phyloP scores from a whole-genome alignment of 768 basidiomycete genomes.

The Gloeophyllum trabeum region DNA sequence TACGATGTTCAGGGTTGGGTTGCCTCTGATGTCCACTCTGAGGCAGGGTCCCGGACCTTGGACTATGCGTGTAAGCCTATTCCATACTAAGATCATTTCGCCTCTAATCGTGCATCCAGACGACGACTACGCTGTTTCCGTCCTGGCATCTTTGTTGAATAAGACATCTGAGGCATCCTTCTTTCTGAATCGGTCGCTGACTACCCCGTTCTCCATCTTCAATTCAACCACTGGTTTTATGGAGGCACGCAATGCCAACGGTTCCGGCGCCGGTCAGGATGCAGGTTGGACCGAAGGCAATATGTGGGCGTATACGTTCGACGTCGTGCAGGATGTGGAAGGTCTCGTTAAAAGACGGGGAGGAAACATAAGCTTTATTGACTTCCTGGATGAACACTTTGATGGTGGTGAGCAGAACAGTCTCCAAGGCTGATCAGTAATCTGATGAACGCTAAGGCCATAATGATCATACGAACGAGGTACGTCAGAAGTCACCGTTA shows the following conservation, averaged over 20 bases:
- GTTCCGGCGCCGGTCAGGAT: conserved; percentile 57
- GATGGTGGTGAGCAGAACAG: conserved; percentile 25
- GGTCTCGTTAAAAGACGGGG: conserved; percentile 52
- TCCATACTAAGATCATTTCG: neutral
- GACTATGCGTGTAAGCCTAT: conserved; percentile 58
- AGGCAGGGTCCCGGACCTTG: conserved; percentile 67
- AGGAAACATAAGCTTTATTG: conserved; percentile 52
- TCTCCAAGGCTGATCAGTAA: too few species aligned
- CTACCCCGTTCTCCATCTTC: conserved; percentile 51
- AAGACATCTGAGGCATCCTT: conserved; percentile 37
- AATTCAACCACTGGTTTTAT: conserved; percentile 68
- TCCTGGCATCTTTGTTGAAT: conserved; percentile 43
- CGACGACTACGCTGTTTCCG: conserved; percentile 65
- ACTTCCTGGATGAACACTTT: conserved; percentile 51
- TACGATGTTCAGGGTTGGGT: conserved; percentile 67
- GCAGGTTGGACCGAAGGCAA: conserved; percentile 80
- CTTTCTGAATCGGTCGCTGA: conserved; percentile 44
- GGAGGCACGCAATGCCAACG: conserved; percentile 64
- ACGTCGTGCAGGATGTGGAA: conserved; percentile 62
- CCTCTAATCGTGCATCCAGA: conserved; percentile 26
- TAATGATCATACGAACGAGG: conserved; percentile 79
- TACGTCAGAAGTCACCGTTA: conserved; percentile 13
- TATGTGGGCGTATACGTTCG: conserved; percentile 69
- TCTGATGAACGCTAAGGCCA: conserved; percentile 34
- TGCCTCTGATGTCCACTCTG: conserved; percentile 68